Evolutionary conservation across 75 land plant species (phyloP).

Genomic region (Gnetum montanum): DNA sequence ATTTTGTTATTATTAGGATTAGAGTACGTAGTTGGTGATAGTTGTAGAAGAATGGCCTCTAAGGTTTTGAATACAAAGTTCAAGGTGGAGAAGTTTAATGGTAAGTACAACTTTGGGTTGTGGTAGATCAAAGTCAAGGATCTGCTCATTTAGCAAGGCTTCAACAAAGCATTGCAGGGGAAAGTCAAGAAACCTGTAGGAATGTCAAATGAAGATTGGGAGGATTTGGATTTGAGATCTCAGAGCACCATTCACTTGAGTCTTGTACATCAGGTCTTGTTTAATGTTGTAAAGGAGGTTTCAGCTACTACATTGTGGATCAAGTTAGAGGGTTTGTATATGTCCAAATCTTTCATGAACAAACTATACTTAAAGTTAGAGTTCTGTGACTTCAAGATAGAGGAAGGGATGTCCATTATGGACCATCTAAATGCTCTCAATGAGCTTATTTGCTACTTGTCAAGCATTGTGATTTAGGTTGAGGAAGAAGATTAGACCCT

Average conservation of each 20-base stretch:
- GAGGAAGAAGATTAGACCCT: no score
- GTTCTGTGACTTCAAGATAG: neutral
- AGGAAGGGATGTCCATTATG: neutral
- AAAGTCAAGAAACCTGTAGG: neutral
- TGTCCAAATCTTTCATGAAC: neutral
- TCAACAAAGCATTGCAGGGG: neutral
- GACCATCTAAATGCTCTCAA: neutral
- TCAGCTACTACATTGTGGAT: neutral
- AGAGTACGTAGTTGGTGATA: no score
- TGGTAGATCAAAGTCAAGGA: neutral
- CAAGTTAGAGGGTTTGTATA: neutral
- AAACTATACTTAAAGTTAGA: neutral
- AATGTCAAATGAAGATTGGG: no score
- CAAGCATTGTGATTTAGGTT: no score
- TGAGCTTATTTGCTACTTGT: neutral
- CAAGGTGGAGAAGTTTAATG: neutral
- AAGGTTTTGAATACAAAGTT: neutral
- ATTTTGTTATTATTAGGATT: no score
- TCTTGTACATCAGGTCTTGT: neutral
- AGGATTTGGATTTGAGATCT: no score
- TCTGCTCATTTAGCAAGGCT: neutral
- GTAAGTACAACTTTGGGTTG: neutral
- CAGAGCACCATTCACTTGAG: neutral
- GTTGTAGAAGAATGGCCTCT: no score
- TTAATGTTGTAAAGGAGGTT: neutral